Conservation (phyloP, 805 yeast species). For the Saccharomycopsis babjevae region DNA sequence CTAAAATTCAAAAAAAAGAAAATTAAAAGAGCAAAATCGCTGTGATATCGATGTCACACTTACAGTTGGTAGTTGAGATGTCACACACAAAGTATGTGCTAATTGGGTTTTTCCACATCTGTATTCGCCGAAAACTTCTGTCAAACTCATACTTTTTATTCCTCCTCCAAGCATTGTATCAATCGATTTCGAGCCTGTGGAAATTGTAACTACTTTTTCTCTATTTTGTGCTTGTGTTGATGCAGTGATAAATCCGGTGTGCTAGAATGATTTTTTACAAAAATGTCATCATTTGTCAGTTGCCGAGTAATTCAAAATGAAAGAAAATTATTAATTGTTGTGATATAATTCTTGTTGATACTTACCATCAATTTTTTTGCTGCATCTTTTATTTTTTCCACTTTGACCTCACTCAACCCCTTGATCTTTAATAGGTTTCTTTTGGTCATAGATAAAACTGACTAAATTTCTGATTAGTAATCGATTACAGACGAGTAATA, state of each 20-base stretch:
- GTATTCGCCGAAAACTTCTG: constrained; percentile 74
- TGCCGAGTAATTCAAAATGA: not conserved
- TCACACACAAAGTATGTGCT: constrained; percentile 70
- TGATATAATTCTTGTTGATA: not conserved
- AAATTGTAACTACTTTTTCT: constrained; percentile 49
- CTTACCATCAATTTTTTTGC: constrained; percentile 46
- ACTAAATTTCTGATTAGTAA: constrained; percentile 23
- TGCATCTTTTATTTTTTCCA: constrained; percentile 66
- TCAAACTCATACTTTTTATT: constrained; percentile 62
- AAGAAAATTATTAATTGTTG: too few species aligned
- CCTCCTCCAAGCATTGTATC: constrained; percentile 70
- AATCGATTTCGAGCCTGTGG: constrained; percentile 64
- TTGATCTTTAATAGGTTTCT: constrained; percentile 54
- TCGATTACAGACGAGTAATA: not conserved
- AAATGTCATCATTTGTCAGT: not conserved
- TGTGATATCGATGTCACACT: not conserved
- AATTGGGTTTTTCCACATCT: constrained; percentile 78
- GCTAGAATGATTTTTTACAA: constrained; percentile 21
- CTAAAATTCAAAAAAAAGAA: not conserved
- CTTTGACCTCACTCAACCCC: constrained; percentile 68
- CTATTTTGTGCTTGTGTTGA: constrained; percentile 56
- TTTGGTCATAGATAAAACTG: constrained; percentile 51
- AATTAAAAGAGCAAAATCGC: not conserved
- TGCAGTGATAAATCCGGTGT: constrained; percentile 67
- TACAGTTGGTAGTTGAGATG: constrained; percentile 57